Evolutionary conservation across 2,329 filamentous ascomycete genomes (phyloP), one percentile per base, ranked within the genome.

Genomic region (Cladosporium velox): DNA sequence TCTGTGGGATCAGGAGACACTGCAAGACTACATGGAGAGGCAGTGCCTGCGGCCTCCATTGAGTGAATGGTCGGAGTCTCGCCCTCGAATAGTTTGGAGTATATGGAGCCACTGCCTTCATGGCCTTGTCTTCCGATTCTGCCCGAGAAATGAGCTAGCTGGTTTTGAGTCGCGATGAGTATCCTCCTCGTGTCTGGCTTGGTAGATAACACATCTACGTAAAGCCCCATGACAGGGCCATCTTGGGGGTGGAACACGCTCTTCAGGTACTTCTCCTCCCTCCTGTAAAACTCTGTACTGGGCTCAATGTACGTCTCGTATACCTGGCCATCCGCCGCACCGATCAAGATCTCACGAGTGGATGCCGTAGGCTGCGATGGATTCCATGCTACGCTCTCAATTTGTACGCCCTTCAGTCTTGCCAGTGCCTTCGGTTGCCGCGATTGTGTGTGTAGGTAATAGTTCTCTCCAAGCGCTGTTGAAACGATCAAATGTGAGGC

Each of bases 291-390:
- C 77, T 98, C 95, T 59, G 90, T 93, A 15, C 92, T 91, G 3
- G 93, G 93, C 78, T 99, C 95, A 74, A 99, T 94, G 73, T 92
- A 98, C 21, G 90, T 90, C 79, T 99, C 95, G 79, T 97, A 98
- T 35, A 99, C 87, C 77, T 92, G 95, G 30, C 95, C 95, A 79
- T 98, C 95, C n/a, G 91, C 88, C 11, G 93, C 90, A 38, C 95
- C 95, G 35, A 99, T 80, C 10, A 99, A 82, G 44, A 99, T 98
- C 82, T 99, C 95, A 66, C 95, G 86, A 3, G 95, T 99, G 1
- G 93, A 97, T 3, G 93, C 92, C 10, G 94, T 98, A 4, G 95
- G 95, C 58, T 94, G 83, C 2, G 92, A 93, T 1, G 95, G 93
- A 74, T 96, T 97, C 95, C 95, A 99, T 41, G 94, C 93, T 68